Conservation (phyloP, 257 asterid species). For the Agastache rugosa region DNA sequence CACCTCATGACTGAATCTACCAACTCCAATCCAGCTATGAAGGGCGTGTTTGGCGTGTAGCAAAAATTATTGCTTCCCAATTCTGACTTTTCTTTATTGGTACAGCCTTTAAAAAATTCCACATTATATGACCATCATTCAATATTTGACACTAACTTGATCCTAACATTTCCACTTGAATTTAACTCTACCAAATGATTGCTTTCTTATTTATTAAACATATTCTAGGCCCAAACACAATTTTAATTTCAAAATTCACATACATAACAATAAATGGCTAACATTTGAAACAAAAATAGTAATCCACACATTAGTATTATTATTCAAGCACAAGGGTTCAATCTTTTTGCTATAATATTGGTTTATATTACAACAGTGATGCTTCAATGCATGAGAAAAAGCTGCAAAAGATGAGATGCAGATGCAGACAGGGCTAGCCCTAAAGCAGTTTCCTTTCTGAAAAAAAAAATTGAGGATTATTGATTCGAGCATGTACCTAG, state of each 20-base stretch:
- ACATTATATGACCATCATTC: slow-evolving; percentile 7
- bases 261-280: not conserved
- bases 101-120: not conserved
- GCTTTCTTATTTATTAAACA: not conserved
- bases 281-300: not conserved
- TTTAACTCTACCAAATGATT: slow-evolving; percentile 10
- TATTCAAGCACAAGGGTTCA: slow-evolving; percentile 16
- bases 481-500: slow-evolving; percentile 5
- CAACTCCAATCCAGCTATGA: slow-evolving; percentile 27
- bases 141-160: slow-evolving; percentile 11
- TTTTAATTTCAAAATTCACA: not conserved
- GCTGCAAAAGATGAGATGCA: slow-evolving; percentile 32
- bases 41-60: slow-evolving; percentile 32
- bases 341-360: slow-evolving; percentile 11
- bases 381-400: slow-evolving; percentile 20
- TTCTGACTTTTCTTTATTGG: not conserved
- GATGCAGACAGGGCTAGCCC: slow-evolving; percentile 23
- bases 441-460: slow-evolving; percentile 19
- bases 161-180: slow-evolving; percentile 22
- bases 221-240: not conserved
- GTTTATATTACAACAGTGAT: slow-evolving; percentile 35
- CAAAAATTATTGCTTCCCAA: not conserved
- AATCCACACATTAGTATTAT: not conserved
- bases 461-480: slow-evolving; percentile 25
- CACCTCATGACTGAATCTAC: not conserved